These are phyloP conservation scores for Bretziella fagacearum DNA, from an alignment of 2,329 filamentous ascomycete genomes.

Conservation along the genomic window DNA sequence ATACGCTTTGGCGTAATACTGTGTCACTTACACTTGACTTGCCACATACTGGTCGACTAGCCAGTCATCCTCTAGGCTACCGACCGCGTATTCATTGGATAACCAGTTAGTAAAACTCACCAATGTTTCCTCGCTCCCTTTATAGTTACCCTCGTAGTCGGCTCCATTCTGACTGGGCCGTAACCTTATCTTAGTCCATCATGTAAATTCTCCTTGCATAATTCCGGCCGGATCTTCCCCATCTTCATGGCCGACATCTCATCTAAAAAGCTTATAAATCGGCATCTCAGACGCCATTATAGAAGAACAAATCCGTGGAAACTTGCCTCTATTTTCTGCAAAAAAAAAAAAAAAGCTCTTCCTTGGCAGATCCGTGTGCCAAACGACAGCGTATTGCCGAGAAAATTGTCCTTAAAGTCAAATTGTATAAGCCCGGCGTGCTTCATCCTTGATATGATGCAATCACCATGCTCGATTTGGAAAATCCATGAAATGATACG, in stretches of 20 bases:
- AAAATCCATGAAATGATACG: background rate
- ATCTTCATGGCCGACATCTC: no score
- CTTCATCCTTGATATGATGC: background rate
- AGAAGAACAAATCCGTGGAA: background rate
- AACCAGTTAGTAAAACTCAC: no score
- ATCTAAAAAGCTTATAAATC: no score
- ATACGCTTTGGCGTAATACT: background rate
- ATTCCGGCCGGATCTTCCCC: no score
- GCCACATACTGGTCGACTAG: background rate
- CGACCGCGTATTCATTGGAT: no score
- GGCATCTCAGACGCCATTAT: background rate
- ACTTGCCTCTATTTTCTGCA: background rate
- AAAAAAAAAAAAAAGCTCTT: no score
- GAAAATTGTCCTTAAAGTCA: no score
- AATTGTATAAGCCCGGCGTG: no score
- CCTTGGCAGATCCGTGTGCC: no score
- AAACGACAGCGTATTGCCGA: no score
- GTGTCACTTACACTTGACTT: background rate
- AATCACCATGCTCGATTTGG: background rate
- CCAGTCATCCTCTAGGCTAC: no score
- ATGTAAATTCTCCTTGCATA: background rate
- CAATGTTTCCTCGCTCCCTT: no score
- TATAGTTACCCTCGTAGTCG: background rate
- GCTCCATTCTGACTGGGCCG: background rate
- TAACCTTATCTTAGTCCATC: background rate